Evolutionary conservation across 2,329 filamentous ascomycete genomes (phyloP), one percentile per base, ranked within the genome.

Genomic region (Elsinoe fawcettii): DNA sequence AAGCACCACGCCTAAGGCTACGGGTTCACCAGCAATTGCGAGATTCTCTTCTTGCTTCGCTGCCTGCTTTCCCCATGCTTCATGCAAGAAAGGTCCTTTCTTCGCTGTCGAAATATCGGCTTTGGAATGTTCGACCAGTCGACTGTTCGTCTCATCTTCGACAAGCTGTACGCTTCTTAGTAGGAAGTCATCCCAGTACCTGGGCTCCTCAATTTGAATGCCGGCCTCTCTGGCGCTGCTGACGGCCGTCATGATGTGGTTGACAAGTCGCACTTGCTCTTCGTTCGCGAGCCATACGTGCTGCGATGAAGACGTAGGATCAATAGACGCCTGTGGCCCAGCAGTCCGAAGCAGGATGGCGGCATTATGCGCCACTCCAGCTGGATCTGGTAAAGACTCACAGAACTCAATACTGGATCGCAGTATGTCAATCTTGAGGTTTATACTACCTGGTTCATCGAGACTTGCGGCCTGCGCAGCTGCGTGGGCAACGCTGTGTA

Each of bases 141-240:
- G 79, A 62, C 81, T 79, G 9, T 79, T 78, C 41, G 34, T 47
- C 12, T 59, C 34, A 16, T 55, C 56, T 14, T 60, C 58, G 14
- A 90, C 82, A 43, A 95, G 75, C 56, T 85, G 81, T 63, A 95
- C 76, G 61, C 84, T 84, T 51, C 93, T 84, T 47, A 99, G 80
- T 7, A 99, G 76, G 64, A 97, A 97, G 66, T 96, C 90, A 69
- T 99, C 93, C 93, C 93, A 99, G 68, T 96, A 99, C 63, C 93
- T 87, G 5, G 90, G 90, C 55, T 84, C 79, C 41, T 92, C 72
- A 57, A 86, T 74, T 4, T 80, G 75, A 25, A 90, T 74, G 0
- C 90, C 90, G 23, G 96, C 73, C 59, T 87, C 85, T 60, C 81
- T 82, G 0, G 88, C 86, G n/a, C 93, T 82, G 30, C 79, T 82